Evolutionary conservation across 768 basidiomycete genomes (phyloP).

Genomic region (Harrya chromipes): DNA sequence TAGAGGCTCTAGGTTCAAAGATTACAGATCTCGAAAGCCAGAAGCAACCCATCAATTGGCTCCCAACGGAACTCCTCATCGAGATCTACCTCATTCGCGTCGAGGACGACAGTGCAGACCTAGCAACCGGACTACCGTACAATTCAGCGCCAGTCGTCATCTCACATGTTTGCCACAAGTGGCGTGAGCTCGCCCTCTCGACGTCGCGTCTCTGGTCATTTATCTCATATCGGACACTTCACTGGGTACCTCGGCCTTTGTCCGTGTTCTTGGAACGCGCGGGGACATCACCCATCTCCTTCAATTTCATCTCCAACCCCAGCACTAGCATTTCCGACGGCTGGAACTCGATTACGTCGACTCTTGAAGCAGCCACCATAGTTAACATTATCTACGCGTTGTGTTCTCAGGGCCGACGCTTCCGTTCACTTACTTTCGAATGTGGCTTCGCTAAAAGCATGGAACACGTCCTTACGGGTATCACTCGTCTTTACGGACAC

Average conservation of each 20-base stretch:
- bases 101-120: constrained; percentile 25
- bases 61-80: constrained; percentile 47
- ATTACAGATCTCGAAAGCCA: constrained; percentile 36
- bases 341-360: constrained; percentile 12
- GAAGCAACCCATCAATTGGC: constrained; percentile 47
- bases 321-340: constrained; percentile 2
- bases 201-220: constrained; percentile 46
- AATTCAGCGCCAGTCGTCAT: constrained; percentile 38
- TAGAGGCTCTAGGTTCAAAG: constrained; percentile 28
- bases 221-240: constrained; percentile 29
- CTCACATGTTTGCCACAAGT: constrained; percentile 49
- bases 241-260: constrained; percentile 23
- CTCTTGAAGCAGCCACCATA: constrained; percentile 19
- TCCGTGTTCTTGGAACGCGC: constrained; percentile 38
- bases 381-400: constrained; percentile 25
- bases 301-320: constrained; percentile 32
- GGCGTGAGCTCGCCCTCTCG: constrained; percentile 44
- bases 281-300: constrained; percentile 31
- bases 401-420: constrained; percentile 23
- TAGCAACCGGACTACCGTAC: constrained; percentile 22
- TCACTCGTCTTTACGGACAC: constrained; percentile 11
- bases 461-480: constrained; percentile 22
- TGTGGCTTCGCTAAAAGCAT: constrained; percentile 30
- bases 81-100: constrained; percentile 39
- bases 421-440: constrained; percentile 35